These are phyloP conservation scores for Globisporangium lucens DNA, from an alignment of 352 stramenopile genomes.

Conservation along the genomic window DNA sequence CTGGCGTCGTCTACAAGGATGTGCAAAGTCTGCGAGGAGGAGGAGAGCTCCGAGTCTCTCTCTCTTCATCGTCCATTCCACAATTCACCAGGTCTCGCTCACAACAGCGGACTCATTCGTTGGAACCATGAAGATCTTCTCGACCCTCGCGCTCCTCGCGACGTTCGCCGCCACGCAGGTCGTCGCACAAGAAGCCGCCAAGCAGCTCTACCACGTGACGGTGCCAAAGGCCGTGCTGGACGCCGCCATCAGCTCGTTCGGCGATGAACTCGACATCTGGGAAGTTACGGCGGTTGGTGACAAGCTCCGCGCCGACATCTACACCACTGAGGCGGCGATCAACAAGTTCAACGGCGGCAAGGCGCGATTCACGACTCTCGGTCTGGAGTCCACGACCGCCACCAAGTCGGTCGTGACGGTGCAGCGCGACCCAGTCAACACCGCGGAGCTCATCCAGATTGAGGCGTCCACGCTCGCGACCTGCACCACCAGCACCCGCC, in stretches of 20 bases:
- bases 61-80: neutral
- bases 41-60: neutral
- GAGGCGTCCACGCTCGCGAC: constrained; percentile 8
- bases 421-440: neutral
- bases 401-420: neutral
- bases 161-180: constrained; percentile 18
- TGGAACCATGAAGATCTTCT: constrained; percentile 26
- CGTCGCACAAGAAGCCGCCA: constrained; percentile 21
- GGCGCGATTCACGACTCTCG: neutral
- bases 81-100: neutral
- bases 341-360: constrained; percentile 5
- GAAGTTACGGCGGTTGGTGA: neutral
- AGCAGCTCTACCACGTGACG: constrained; percentile 32
- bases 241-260: neutral
- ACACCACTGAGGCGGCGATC: constrained; percentile 7
- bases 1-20: neutral
- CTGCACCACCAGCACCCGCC: neutral
- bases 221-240: constrained; percentile 24
- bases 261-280: constrained; percentile 14
- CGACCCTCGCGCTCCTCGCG: constrained; percentile 15
- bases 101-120: neutral
- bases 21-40: neutral
- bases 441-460: neutral
- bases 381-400: neutral
- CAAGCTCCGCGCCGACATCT: constrained; percentile 9